Base-by-base conservation (phyloP, 495 filamentous ascomycete species). In the Talaromyces thailandensis region DNA sequence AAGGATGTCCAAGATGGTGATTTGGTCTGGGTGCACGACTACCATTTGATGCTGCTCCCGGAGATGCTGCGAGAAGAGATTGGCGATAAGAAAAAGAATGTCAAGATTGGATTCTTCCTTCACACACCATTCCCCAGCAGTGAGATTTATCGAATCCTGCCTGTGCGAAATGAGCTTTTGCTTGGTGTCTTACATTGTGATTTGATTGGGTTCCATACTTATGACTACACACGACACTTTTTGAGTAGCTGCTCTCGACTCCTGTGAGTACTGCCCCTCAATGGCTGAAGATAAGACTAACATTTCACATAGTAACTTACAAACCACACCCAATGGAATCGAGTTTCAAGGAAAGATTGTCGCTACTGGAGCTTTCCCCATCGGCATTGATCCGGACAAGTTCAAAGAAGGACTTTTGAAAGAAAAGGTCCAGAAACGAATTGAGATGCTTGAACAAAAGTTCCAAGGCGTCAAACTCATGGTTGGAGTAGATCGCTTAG, bases 91-190 rank as follows among this genome's bases (percentile, higher is more conserved):
- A 67, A 65, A 45, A 86, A 88, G 72, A 88, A 91, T 65, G 83
- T 94, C 65, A 92, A 91, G 75, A 88, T 95, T 66, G 91, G 90
- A 62, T 94, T 94, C 79, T 95, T 93, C 77, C 79, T 95, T 23
- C 91, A 95, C 67, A 95, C 91, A 0, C 90, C 91, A 6, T 95
- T 95, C 73, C 91, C 91, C 11, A 91, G 86, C 71, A 90, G 86
- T 63, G 91, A 95, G 72, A 92, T 94, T 65, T 95, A 93, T 75
- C 84, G 91, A 43, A 92, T 93, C 64, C 75, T 95, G 21, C 91
- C 91, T 11, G 91, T 94, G 25, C 80, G 91, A 56, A 87, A 90
- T 69, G 85, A 88, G 63, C 83, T 94, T 40, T 77, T 95, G 26
- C 75, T 83, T 29, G 90, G 91, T 53, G 79, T 94, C 35, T 73